These are phyloP conservation scores for Alternaria novae-zelandiae DNA, from an alignment of 2,329 filamentous ascomycete genomes.

Conservation along the genomic window DNA sequence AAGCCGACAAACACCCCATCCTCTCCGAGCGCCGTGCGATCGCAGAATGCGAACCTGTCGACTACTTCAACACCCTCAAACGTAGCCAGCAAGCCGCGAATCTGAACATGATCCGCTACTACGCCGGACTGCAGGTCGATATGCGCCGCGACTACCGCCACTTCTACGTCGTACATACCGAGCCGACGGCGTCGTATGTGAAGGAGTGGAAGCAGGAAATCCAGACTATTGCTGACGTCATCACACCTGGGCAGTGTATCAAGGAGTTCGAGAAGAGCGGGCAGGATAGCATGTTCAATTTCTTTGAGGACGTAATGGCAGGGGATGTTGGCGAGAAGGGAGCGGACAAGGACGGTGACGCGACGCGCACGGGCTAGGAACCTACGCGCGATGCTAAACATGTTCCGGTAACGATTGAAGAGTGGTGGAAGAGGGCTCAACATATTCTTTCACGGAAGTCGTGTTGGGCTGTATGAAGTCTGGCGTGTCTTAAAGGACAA, in stretches of 20 bases:
- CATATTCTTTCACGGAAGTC: not conserved
- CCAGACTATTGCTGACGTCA: constrained; percentile 34
- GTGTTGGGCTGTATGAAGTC: not conserved
- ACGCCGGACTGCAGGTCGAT: constrained; percentile 27
- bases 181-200: constrained; percentile 20
- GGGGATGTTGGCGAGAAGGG: not conserved
- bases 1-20: constrained; percentile 37
- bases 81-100: constrained; percentile 34
- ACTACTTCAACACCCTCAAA: constrained; percentile 33
- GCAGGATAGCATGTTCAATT: constrained; percentile 34
- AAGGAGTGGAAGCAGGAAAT: constrained; percentile 32
- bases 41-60: constrained; percentile 22
- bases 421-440: not conserved
- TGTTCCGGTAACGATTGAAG: not conserved
- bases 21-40: constrained; percentile 33
- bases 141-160: constrained; percentile 38
- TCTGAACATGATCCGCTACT: constrained; percentile 33
- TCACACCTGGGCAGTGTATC: constrained; percentile 36
- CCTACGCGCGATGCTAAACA: not conserved
- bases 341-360: not conserved
- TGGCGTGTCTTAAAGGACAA: not conserved
- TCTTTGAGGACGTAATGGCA: constrained; percentile 32
- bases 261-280: constrained; percentile 27
- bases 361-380: not conserved
- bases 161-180: constrained; percentile 41